Evolutionary conservation across 768 basidiomycete genomes (phyloP).

Genomic region (Macrolepiota fuliginosa): DNA sequence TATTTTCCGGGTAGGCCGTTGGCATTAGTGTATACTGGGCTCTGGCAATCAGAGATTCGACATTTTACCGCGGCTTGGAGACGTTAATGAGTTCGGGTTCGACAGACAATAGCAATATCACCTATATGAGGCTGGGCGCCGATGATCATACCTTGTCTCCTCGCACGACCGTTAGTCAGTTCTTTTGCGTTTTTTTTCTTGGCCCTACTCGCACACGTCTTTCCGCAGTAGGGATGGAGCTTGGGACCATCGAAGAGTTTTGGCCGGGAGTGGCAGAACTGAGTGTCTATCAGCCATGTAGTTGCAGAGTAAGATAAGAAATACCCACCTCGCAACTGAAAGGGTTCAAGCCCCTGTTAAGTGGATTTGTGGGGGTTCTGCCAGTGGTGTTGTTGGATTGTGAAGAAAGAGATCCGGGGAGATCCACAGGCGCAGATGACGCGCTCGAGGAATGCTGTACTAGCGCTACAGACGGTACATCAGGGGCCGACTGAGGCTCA

Average conservation of each 20-base stretch:
- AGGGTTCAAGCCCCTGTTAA: slow-evolving; percentile 27
- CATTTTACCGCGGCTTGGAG: slow-evolving; percentile 27
- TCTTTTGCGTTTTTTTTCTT: slow-evolving; percentile 29
- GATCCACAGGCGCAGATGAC: slow-evolving; percentile 30
- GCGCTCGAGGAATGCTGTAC: slow-evolving; percentile 20
- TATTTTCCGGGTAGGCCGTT: slow-evolving; percentile 42
- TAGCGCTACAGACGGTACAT: slow-evolving; percentile 25
- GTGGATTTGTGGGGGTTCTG: slow-evolving; percentile 23
- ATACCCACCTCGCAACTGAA: slow-evolving; percentile 48
- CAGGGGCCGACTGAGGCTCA: slow-evolving; percentile 21
- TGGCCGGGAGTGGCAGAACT: slow-evolving; percentile 56
- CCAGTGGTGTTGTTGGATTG: slow-evolving; percentile 23
- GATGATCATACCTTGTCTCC: slow-evolving; percentile 19
- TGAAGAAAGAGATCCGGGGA: slow-evolving; percentile 22
- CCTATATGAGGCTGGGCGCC: slow-evolving; percentile 15
- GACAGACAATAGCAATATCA: slow-evolving; percentile 9
- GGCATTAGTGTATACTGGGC: slow-evolving; percentile 36
- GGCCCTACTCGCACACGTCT: slow-evolving; percentile 50
- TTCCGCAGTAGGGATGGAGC: slow-evolving; percentile 58
- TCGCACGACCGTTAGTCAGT: slow-evolving; percentile 18
- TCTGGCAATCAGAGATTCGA: slow-evolving; percentile 48
- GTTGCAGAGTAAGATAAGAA: slow-evolving; percentile 3
- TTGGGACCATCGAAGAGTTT: slow-evolving; percentile 55
- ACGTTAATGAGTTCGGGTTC: background rate
- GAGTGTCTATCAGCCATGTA: slow-evolving; percentile 10